Evolutionary conservation across 108 stramenopile species (phyloP).

Genomic region (Phaeodactylum tricornutum): DNA sequence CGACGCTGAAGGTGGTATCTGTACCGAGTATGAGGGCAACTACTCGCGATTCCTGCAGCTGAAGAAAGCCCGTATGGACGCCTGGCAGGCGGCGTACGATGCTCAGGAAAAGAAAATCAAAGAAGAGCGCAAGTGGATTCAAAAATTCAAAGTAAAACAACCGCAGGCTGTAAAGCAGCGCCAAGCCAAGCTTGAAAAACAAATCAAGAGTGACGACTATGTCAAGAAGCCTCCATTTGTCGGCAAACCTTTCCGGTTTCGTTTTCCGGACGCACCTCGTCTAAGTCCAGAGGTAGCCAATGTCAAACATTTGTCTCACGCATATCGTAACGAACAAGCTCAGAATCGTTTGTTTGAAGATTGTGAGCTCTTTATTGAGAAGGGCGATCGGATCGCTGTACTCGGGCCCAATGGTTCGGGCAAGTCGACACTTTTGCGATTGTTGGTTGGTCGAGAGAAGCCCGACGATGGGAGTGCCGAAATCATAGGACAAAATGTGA

Average conservation of each 20-base stretch:
- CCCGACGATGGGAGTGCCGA: conserved; percentile 60
- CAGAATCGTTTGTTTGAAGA: conserved; percentile 79
- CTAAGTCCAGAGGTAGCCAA: conserved; percentile 80
- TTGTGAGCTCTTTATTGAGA: conserved; percentile 65
- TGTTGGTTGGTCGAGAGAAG: conserved; percentile 71
- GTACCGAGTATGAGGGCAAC: conserved; percentile 88
- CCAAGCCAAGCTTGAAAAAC: conserved; percentile 61
- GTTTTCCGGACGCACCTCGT: conserved; percentile 92
- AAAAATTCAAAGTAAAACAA: conserved; percentile 81
- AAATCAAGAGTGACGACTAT: conserved; percentile 82
- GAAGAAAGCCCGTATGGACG: conserved; percentile 86
- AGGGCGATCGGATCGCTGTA: conserved; percentile 89
- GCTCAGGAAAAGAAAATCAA: conserved; percentile 93
- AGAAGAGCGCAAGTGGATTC: conserved; percentile 89
- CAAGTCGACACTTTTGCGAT: conserved; percentile 81
- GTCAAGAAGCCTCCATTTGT: conserved; percentile 86
- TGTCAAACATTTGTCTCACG: conserved; percentile 59
- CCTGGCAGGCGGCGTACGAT: conserved; percentile 89
- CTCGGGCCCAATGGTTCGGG: conserved; percentile 77
- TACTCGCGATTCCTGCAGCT: conserved; percentile 89
- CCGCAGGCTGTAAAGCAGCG: conserved; percentile 79
- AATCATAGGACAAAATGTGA: conserved; percentile 71
- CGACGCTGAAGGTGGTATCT: conserved; percentile 87
- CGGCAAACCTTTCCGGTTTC: conserved; percentile 89
- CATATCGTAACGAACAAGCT: conserved; percentile 69